Conservation (phyloP, 2,329 filamentous ascomycete species). For the Penicillium paneum region DNA sequence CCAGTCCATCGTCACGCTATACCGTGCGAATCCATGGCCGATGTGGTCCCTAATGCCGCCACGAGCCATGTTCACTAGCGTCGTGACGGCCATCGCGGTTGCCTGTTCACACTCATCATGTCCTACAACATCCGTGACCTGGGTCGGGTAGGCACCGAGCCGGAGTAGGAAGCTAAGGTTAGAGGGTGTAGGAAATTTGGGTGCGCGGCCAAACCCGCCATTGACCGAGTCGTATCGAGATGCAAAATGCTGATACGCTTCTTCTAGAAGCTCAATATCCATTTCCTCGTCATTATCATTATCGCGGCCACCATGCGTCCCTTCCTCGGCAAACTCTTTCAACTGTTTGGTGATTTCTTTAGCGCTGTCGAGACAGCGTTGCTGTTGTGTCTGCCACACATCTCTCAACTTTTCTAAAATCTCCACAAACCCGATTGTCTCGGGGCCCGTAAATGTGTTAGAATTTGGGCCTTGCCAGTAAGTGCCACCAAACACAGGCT, state of each 20-base stretch:
- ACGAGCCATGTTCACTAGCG: slow-evolving; percentile 72
- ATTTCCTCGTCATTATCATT: slow-evolving; percentile 64
- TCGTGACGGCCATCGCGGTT: slow-evolving; percentile 74
- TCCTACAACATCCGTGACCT: slow-evolving; percentile 84
- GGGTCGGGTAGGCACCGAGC: slow-evolving; percentile 65
- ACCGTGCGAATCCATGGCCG: slow-evolving; percentile 75
- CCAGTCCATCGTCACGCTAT: slow-evolving; percentile 90
- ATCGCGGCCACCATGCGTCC: slow-evolving; percentile 56
- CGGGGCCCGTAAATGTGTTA: slow-evolving; percentile 45
- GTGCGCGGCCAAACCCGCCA: slow-evolving; percentile 75
- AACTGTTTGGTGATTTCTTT: slow-evolving; percentile 77
- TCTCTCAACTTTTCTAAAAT: slow-evolving; percentile 73
- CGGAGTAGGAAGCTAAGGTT: slow-evolving; percentile 80
- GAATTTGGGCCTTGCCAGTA: slow-evolving; percentile 86
- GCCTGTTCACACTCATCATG: slow-evolving; percentile 70
- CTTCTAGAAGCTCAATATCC: slow-evolving; percentile 86
- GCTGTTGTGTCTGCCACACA: slow-evolving; percentile 78
- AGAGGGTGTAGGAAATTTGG: slow-evolving; percentile 86
- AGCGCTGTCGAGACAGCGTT: slow-evolving; percentile 78
- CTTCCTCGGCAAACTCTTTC: slow-evolving; percentile 83
- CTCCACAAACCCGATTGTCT: slow-evolving; percentile 73
- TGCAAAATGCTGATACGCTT: slow-evolving; percentile 77
- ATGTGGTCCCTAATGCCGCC: slow-evolving; percentile 72
- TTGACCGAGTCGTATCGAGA: slow-evolving; percentile 74
- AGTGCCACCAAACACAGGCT: slow-evolving; percentile 92